Base-by-base conservation (phyloP, 2,329 filamentous ascomycete species). In the Biscogniauxia marginata region DNA sequence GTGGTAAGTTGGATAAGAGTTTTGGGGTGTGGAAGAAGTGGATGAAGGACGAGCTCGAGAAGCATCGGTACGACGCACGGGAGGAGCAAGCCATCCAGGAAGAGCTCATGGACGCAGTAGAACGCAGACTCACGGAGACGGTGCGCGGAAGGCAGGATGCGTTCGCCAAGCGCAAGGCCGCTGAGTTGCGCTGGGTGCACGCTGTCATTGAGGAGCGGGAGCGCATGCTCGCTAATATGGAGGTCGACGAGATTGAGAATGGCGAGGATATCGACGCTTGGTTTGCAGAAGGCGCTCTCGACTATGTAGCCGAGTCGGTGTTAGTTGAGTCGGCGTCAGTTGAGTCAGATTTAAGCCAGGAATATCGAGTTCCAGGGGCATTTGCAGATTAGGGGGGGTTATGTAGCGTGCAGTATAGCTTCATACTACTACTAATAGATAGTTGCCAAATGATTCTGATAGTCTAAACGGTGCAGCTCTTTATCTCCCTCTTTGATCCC, bases 101-200 rank as follows among this genome's bases (percentile, higher is more conserved):
- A 51, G 78, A 81, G 67, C 61, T 78, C 54, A 75, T 77, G 70
- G 73, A 76, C 22, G 74, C 74, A 30, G 68, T 70, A 51, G 73
- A 68, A 52, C 60, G 64, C 24, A 66, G 72, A 18, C 57, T 74
- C 21, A 59, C 64, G 16, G 69, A 65, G 8, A 58, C 34, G 1
- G 51, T 65, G 9, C 63, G 67, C 1, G 67, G 69, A 18, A 68
- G 67, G 46, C 67, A 69, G 49, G 63, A 61, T 16, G 73, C 73
- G 16, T 65, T 74, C 21, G 57, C 59, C 43, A 69, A 62, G 50
- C 71, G 70, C 24, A 73, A 73, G 49, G 62, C 61, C 6, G 79
- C 77, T 0, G 80, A 84, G 70, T 67, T 72, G 55, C 71, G 68
- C 54, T 85, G 82, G 82, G 66, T 77, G 21, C 68, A 71, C 34